Evolutionary conservation across 139 green algal genomes (phyloP).

Genomic region (Edaphochlamys debaryana): DNA sequence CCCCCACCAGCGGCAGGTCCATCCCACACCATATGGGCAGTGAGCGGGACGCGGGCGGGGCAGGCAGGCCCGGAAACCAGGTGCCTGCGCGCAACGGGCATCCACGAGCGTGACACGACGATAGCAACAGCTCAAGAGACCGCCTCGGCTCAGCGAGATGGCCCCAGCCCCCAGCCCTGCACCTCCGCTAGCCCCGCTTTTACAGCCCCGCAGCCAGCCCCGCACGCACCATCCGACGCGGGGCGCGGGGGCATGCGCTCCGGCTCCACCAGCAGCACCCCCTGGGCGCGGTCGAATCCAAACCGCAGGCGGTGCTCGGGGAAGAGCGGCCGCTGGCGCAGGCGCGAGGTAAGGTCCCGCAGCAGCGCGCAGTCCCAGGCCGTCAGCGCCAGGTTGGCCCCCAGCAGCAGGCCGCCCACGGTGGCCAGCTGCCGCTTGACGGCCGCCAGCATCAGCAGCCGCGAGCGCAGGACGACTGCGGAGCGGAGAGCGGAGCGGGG

Average conservation of each 20-base stretch:
- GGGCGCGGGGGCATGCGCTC: background rate
- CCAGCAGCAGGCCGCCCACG: slow-evolving; percentile 31
- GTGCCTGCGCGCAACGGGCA: slow-evolving; percentile 6
- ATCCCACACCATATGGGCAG: slow-evolving; percentile 28
- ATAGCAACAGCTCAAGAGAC: too few species aligned
- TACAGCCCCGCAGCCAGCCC: background rate
- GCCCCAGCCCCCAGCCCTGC: too few species aligned
- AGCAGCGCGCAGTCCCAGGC: slow-evolving; percentile 17
- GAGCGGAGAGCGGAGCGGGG: too few species aligned
- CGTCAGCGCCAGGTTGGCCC: slow-evolving; percentile 30
- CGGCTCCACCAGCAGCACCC: slow-evolving; percentile 21
- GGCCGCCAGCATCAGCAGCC: slow-evolving; percentile 18
- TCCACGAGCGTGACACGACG: too few species aligned
- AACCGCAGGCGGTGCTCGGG: slow-evolving; percentile 37
- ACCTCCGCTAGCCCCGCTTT: too few species aligned
- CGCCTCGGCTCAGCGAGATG: too few species aligned
- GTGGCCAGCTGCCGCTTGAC: background rate
- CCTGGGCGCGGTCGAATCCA: slow-evolving; percentile 2
- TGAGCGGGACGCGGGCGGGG: background rate
- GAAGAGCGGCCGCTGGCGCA: background rate
- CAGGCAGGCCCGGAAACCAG: slow-evolving; percentile 9
- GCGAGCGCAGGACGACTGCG: slow-evolving; percentile 9
- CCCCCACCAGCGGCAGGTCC: background rate
- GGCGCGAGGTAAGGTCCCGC: background rate
- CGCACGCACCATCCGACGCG: background rate